phyloP scores from a whole-genome alignment of 2,329 filamentous ascomycete genomes.

The Aurifilum marmelostoma region DNA sequence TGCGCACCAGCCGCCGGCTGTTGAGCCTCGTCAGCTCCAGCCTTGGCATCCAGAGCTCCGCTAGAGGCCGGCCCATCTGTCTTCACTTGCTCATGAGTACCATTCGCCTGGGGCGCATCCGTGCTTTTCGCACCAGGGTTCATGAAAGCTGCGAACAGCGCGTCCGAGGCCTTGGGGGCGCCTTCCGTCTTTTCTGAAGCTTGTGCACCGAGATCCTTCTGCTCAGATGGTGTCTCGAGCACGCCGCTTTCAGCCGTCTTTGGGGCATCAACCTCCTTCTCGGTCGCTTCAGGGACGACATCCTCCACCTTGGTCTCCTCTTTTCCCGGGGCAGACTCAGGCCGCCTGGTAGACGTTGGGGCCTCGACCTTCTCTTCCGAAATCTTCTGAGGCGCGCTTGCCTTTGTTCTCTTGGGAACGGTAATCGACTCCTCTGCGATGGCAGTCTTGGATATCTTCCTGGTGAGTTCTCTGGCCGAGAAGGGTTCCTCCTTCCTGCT shows the following conservation, averaged over 20 bases:
- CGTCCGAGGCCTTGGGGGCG: slow-evolving; percentile 13
- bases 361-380: not conserved
- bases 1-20: not conserved
- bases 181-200: not conserved
- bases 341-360: slow-evolving; percentile 25
- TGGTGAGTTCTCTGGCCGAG: slow-evolving; percentile 31
- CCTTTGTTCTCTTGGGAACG: slow-evolving; percentile 28
- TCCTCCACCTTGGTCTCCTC: slow-evolving; percentile 14
- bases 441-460: slow-evolving; percentile 33
- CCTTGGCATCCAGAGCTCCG: not conserved
- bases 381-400: slow-evolving; percentile 20
- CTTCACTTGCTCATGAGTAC: slow-evolving; percentile 14
- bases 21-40: not conserved
- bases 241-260: not conserved
- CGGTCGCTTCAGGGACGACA: not conserved
- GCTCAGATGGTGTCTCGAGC: not conserved
- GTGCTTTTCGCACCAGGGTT: slow-evolving; percentile 15
- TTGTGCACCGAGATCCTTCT: not conserved
- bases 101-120: slow-evolving; percentile 18
- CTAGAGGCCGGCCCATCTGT: not conserved
- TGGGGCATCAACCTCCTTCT: not conserved
- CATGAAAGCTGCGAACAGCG: slow-evolving; percentile 6
- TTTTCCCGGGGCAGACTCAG: slow-evolving; percentile 16
- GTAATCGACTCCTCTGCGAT: slow-evolving; percentile 31
- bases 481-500: slow-evolving; percentile 26